phyloP scores from a whole-genome alignment of 768 basidiomycete genomes.

The Leccinum uliginosum region DNA sequence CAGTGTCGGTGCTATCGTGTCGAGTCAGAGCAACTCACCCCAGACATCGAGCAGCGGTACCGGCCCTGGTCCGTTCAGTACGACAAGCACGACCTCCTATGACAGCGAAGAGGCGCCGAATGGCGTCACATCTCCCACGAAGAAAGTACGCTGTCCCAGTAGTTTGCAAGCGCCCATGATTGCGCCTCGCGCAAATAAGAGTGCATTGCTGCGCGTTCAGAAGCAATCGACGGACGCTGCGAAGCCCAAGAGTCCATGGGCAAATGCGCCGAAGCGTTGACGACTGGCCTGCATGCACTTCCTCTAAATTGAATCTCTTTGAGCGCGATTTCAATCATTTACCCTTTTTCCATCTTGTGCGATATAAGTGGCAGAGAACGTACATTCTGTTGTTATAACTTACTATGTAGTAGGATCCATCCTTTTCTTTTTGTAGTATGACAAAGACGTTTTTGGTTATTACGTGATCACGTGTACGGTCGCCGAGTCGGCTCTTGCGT shows the following conservation, averaged over 20 bases:
- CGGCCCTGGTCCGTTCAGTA: constrained; percentile 25
- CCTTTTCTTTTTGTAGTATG: background rate
- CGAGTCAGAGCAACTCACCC: constrained; percentile 24
- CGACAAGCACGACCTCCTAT: constrained; percentile 24
- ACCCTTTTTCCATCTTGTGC: constrained; percentile 9
- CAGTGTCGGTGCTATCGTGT: constrained; percentile 9
- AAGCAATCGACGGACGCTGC: constrained; percentile 46
- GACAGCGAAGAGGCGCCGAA: constrained; percentile 22
- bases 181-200: constrained; percentile 67
- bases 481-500: too few relatives aligned
- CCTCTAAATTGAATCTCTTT: constrained; percentile 2
- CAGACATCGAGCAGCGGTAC: constrained; percentile 25
- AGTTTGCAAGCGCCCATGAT: constrained; percentile 60
- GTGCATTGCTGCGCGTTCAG: constrained; percentile 63
- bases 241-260: constrained; percentile 32
- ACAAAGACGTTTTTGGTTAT: background rate
- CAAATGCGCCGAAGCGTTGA: constrained; percentile 28
- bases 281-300: background rate
- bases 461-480: constrained; percentile 13
- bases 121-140: constrained; percentile 23
- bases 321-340: constrained; percentile 18
- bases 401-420: too few relatives aligned
- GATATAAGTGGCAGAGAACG: constrained; percentile 13
- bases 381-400: background rate
- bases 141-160: constrained; percentile 45